These are phyloP conservation scores for Venturia asperata DNA, from an alignment of 2,329 filamentous ascomycete genomes.

Conservation along the genomic window DNA sequence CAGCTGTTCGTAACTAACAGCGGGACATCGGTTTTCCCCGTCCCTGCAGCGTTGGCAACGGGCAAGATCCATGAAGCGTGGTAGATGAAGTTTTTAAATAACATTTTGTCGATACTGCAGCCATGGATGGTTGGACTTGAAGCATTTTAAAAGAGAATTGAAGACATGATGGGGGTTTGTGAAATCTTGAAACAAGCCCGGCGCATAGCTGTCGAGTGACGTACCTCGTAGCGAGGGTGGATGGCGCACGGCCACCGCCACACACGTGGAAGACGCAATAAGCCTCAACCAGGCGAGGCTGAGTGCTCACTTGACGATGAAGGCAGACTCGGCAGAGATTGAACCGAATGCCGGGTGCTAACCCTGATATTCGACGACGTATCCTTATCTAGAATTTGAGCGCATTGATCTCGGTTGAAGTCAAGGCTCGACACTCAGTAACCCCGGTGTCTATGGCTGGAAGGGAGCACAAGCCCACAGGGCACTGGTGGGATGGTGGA, in stretches of 20 bases:
- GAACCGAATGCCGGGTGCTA: too few relatives aligned
- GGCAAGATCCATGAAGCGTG: background rate
- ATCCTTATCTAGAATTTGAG: too few relatives aligned
- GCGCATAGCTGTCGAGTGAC: background rate
- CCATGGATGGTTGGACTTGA: background rate
- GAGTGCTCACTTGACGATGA: too few relatives aligned
- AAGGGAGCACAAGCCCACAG: too few relatives aligned
- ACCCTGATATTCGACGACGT: too few relatives aligned
- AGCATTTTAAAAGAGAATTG: background rate
- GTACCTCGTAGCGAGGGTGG: background rate
- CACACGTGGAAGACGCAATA: background rate
- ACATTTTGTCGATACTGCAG: background rate
- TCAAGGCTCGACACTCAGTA: too few relatives aligned
- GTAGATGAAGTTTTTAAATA: background rate
- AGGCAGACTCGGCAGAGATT: too few relatives aligned
- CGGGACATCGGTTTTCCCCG: constrained; percentile 32
- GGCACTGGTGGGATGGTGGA: background rate
- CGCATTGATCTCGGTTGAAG: too few relatives aligned
- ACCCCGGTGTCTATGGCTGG: too few relatives aligned
- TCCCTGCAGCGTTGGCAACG: background rate
- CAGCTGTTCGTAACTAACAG: constrained; percentile 68
- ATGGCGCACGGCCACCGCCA: background rate
- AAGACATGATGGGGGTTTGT: too few relatives aligned
- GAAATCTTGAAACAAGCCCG: background rate
- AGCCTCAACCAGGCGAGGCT: background rate